These are phyloP conservation scores for Arthrinium puccinioides DNA, from an alignment of 2,329 filamentous ascomycete genomes.

Conservation along the genomic window DNA sequence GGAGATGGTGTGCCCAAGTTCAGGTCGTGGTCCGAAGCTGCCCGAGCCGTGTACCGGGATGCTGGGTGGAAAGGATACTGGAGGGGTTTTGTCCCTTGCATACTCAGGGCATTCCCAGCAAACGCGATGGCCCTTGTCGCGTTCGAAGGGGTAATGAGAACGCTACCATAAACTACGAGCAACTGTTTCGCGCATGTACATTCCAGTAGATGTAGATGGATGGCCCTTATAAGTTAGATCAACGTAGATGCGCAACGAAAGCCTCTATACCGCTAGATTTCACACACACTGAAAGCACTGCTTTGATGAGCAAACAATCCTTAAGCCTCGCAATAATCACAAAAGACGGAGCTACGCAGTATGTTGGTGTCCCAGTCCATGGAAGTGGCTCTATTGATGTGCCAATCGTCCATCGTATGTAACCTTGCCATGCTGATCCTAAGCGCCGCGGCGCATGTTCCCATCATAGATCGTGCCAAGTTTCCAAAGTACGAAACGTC, in stretches of 20 bases:
- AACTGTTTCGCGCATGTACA: too few species aligned
- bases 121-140: conserved; percentile 91
- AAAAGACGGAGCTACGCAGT: too few species aligned
- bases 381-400: conserved; percentile 1
- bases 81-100: conserved; percentile 90
- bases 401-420: conserved; percentile 8
- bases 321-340: too few species aligned
- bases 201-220: too few species aligned
- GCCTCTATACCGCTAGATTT: too few species aligned
- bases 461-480: too few species aligned
- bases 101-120: conserved; percentile 87
- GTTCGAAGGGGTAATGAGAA: conserved; percentile 86
- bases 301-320: too few species aligned
- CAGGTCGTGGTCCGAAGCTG: conserved; percentile 72
- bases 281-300: too few species aligned
- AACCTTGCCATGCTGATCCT: conserved; percentile 6
- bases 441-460: conserved; percentile 1
- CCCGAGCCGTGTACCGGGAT: conserved; percentile 67
- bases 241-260: too few species aligned
- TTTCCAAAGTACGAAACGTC: conserved; percentile 27
- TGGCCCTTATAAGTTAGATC: too few species aligned
- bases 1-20: conserved; percentile 64
- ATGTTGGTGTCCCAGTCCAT: neutral
- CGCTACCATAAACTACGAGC: conserved; percentile 45
- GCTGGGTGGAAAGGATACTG: conserved; percentile 76